These are phyloP conservation scores for Cucurbita ficifolia DNA, from an alignment of 306 rosid genomes.

Conservation along the genomic window DNA sequence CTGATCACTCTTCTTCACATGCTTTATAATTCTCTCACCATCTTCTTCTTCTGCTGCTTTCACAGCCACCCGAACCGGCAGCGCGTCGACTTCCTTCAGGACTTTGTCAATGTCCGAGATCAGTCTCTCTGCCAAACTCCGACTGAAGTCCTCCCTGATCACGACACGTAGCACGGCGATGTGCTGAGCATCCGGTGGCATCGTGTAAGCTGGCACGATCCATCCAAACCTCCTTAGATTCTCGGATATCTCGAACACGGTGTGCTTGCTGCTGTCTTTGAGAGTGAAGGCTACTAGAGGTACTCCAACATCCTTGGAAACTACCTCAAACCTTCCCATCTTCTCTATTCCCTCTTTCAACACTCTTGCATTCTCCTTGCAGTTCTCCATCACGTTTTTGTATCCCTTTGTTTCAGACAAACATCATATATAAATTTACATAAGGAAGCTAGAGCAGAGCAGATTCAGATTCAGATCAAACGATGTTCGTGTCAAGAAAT, in stretches of 20 bases:
- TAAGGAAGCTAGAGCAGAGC: no score
- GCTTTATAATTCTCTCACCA: conserved; percentile 20
- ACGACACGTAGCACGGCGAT: conserved; percentile 70
- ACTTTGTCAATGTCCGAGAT: conserved; percentile 51
- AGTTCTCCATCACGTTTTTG: conserved; percentile 60
- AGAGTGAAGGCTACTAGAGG: conserved; percentile 70
- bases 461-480: background rate
- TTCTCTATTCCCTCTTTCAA: conserved; percentile 47
- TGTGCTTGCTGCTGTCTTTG: conserved; percentile 59
- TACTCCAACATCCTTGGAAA: conserved; percentile 73
- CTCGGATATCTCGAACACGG: conserved; percentile 66
- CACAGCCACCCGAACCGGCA: conserved; percentile 16
- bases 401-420: conserved; percentile 37
- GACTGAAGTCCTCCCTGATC: conserved; percentile 79
- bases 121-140: conserved; percentile 59
- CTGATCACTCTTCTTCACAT: conserved; percentile 6
- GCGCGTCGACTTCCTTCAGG: conserved; percentile 31
- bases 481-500: no score
- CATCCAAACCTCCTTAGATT: conserved; percentile 50
- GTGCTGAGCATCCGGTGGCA: conserved; percentile 61
- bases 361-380: conserved; percentile 39
- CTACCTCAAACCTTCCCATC: conserved; percentile 44
- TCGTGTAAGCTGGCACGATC: conserved; percentile 88
- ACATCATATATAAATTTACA: background rate
- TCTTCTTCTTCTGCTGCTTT: conserved; percentile 18